phyloP scores from a whole-genome alignment of 495 filamentous ascomycete genomes.

The Penicillium lagena region DNA sequence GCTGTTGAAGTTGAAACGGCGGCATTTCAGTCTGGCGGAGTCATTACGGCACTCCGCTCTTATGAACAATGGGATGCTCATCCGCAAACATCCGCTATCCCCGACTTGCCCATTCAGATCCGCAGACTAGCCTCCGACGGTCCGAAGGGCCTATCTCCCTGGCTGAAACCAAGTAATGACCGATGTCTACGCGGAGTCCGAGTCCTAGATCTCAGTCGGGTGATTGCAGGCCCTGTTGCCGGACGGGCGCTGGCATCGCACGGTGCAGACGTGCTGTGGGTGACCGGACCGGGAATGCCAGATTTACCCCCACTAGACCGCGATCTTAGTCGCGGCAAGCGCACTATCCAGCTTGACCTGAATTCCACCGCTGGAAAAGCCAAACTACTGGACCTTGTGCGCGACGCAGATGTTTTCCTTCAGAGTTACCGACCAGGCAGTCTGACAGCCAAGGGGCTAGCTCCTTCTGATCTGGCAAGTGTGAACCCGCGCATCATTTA shows the following conservation, averaged over 20 bases:
- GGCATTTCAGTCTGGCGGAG: slow-evolving; percentile 17
- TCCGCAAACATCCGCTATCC: slow-evolving; percentile 27
- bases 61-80: slow-evolving; percentile 34
- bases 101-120: slow-evolving; percentile 33
- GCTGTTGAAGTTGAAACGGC: slow-evolving; percentile 31
- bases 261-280: slow-evolving; percentile 54
- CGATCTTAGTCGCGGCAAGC: slow-evolving; percentile 59
- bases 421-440: slow-evolving; percentile 56
- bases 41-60: slow-evolving; percentile 32
- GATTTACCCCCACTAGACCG: slow-evolving; percentile 64
- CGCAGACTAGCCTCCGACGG: slow-evolving; percentile 14
- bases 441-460: slow-evolving; percentile 45
- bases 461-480: slow-evolving; percentile 30
- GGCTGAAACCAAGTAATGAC: slow-evolving; percentile 5
- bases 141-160: slow-evolving; percentile 6
- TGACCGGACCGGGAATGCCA: slow-evolving; percentile 52
- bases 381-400: slow-evolving; percentile 41
- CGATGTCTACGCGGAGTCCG: slow-evolving; percentile 16
- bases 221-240: slow-evolving; percentile 45
- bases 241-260: slow-evolving; percentile 52
- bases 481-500: slow-evolving; percentile 48
- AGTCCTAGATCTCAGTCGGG: slow-evolving; percentile 55
- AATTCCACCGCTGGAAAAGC: slow-evolving; percentile 29
- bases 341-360: slow-evolving; percentile 45
- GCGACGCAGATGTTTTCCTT: slow-evolving; percentile 38